Base-by-base conservation (phyloP, 2,329 filamentous ascomycete species). In the Westerdykella ornata region DNA sequence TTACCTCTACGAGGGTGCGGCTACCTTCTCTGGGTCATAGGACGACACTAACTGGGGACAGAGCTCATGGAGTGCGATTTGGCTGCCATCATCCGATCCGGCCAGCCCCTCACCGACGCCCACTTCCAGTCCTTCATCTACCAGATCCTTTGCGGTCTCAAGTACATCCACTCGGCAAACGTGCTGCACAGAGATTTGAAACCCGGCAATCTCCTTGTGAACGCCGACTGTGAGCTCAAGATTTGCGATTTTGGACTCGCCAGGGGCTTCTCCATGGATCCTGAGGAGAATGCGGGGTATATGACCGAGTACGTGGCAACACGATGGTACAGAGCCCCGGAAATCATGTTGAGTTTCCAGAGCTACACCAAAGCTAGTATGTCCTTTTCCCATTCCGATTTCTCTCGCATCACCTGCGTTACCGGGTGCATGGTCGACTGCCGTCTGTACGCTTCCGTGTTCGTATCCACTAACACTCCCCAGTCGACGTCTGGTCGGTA, bases 91-190 rank as follows among this genome's bases (percentile, higher is more conserved):
- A 97, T 98, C 59, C 83, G 92, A 54, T 97, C 90, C 32, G 92
- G 92, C 48, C 92, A 98, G 68, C 89, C 92, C 36, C 76, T 98
- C 65, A 98, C 92, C 62, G 92, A 98, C 65, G 92, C 92, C 41
- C 92, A 98, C 70, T 98, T 98, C 75, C 92, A 98, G 71, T 97
- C 92, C 39, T 98, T 98, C 73, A 96, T 98, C 72, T 98, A 98
- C 75, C 92, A 98, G 76, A 98, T 98, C 54, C 84, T 98, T 5
- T 97, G 92, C 67, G 92, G 92, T 51, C 77, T 98, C 56, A 98
- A 98, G 75, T 98, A 97, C 70, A 97, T 98, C 53, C 92, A 98
- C 74, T 97, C 90, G 16, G 92, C 92, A 55, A 97, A 97, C 60
- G 92, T 98, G 39, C 76, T 98, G 52, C 92, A 98, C 68, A 85